A percentile compares a stretch with the other conserved stretches of the same genome.
These are phyloP conservation scores for Mycena alexandri DNA, from an alignment of 768 basidiomycete species.

Conservation along the genomic window DNA sequence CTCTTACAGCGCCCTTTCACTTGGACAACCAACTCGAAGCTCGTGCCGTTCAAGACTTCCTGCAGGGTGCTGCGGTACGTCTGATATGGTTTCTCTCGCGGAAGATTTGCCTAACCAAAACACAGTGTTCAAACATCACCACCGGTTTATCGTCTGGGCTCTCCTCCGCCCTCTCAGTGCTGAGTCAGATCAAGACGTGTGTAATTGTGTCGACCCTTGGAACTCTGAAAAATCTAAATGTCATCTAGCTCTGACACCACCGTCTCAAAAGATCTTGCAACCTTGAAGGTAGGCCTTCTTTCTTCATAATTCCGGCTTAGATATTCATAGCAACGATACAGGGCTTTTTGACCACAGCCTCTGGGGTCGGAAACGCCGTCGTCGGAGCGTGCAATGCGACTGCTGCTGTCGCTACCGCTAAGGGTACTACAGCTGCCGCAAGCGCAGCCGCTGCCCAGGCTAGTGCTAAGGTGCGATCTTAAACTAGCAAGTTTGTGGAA, in stretches of 20 bases:
- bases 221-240: not conserved
- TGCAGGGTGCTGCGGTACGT: slow-evolving; percentile 25
- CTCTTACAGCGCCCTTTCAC: slow-evolving; percentile 20
- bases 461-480: slow-evolving; percentile 22
- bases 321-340: not conserved
- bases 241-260: slow-evolving; percentile 16
- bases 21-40: slow-evolving; percentile 26
- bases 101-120: too few species aligned
- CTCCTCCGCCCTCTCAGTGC: slow-evolving; percentile 29
- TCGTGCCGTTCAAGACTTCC: slow-evolving; percentile 30
- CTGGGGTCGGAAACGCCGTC: slow-evolving; percentile 23
- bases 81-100: not conserved
- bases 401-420: slow-evolving; percentile 3
- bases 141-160: slow-evolving; percentile 27
- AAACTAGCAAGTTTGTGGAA: too few species aligned
- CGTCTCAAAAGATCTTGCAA: slow-evolving; percentile 30
- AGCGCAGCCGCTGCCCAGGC: slow-evolving; percentile 16
- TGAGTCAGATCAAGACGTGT: slow-evolving; percentile 34
- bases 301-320: not conserved
- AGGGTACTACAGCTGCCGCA: not conserved
- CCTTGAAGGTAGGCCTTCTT: slow-evolving; percentile 18
- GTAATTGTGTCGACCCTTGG: not conserved
- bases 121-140: slow-evolving; percentile 32
- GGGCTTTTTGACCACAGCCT: slow-evolving; percentile 28
- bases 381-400: slow-evolving; percentile 28